Percentiles rank a stretch among this genome's conserved stretches.
phyloP scores from a whole-genome alignment of 2,329 filamentous ascomycete species.

The Aspergillus fructus region DNA sequence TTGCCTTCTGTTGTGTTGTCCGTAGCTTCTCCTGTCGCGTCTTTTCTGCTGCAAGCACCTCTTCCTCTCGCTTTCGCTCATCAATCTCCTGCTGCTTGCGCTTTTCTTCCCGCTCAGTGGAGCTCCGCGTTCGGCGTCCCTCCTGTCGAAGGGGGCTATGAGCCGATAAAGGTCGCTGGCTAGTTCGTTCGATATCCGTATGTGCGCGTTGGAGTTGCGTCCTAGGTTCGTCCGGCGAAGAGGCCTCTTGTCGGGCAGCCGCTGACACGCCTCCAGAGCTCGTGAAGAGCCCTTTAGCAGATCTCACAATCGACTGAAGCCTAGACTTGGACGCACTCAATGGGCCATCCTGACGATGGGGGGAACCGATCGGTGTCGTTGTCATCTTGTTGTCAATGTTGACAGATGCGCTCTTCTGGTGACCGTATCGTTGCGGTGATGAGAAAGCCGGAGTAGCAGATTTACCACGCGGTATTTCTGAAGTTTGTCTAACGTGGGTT shows the following conservation, averaged over 20 bases:
- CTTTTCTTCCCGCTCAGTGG: conserved; percentile 54
- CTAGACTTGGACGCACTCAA: conserved; percentile 91
- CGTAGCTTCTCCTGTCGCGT: conserved; percentile 32
- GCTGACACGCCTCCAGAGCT: conserved; percentile 65
- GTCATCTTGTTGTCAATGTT: conserved; percentile 53
- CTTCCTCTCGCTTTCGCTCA: conserved; percentile 37
- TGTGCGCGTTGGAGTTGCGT: conserved; percentile 29
- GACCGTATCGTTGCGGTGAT: conserved; percentile 49
- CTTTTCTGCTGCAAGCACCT: conserved; percentile 27
- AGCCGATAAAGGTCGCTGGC: conserved; percentile 21
- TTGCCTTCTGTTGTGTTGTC: conserved; percentile 29
- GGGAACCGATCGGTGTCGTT: conserved; percentile 60
- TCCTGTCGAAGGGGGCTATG: conserved; percentile 37
- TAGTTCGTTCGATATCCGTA: conserved; percentile 20
- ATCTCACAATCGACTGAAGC: conserved; percentile 85
- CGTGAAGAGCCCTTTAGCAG: conserved; percentile 80
- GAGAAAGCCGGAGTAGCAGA: conserved; percentile 63
- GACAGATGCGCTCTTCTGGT: conserved; percentile 63
- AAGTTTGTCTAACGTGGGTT: conserved; percentile 16
- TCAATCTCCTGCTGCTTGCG: conserved; percentile 35
- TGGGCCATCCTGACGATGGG: conserved; percentile 68
- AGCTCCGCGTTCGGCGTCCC: conserved; percentile 56
- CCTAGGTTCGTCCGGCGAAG: conserved; percentile 42
- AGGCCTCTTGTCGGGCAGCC: conserved; percentile 57
- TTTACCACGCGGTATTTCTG: conserved; percentile 56